Base-by-base conservation (phyloP, 768 basidiomycete genomes). In the Hericium coralloides region DNA sequence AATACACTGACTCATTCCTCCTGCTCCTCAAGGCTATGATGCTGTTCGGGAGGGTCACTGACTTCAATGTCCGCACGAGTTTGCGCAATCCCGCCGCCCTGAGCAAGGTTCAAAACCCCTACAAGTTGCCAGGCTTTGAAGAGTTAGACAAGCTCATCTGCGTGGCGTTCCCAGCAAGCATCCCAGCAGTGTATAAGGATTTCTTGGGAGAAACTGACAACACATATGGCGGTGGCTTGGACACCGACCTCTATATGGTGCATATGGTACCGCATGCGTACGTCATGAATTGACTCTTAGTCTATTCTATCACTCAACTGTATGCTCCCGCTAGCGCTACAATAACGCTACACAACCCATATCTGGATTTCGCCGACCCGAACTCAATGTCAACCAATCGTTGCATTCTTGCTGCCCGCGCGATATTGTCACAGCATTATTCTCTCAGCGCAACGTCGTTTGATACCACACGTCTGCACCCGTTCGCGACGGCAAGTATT, bases 201-300 rank as follows among this genome's bases (percentile, higher is more conserved):
- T 84, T 79, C 60, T 75, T 72, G 55, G 85, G 80, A n/a, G 78
- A 82, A 55, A 79, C 75, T 55, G 84, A 87, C 56, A 71, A 76
- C 39, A 75, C 79, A 43, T 80, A 81, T 41, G 82, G 69, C 47
- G 78, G 77, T 37, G 76, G 74, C 9, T 72, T 92, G 41, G 89
- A 93, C 66, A 91, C 87, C 2, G 90, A 93, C 67, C 71, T 93
- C 56, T 92, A 89, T 67, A 82, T 92, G 85, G 89, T 89, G 41
- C 89, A 92, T 64, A 78, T 92, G 45, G 79, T 90, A 59, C 91
- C 91, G 18, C 85, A 93, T 67, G 90, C 91, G 89, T 91, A 70
- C 69, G 85, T 79, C 25, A 9, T 50, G 9, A 22, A 31, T 50
- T 50, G 20, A 18, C 22, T 17, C 22, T 23, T 1, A 25, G 2